Base-by-base conservation (phyloP, 352 stramenopile species). In the Phytophthora sp. region DNA sequence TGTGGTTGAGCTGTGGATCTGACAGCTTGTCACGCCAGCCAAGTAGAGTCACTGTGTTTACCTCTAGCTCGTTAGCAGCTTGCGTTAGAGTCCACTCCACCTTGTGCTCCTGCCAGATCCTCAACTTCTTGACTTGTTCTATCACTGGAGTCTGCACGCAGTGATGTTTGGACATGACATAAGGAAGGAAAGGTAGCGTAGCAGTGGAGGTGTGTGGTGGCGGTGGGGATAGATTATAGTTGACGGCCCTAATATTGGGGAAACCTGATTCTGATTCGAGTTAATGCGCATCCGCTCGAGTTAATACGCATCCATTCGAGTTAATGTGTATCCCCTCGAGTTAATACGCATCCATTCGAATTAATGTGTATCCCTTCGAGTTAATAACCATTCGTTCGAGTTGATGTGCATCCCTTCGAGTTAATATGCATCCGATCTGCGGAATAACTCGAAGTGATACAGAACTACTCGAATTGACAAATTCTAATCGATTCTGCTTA, bases 61-160 rank as follows among this genome's bases (percentile, higher is more conserved):
- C 41, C 20, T 33, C 18, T 15, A 49, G 20, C 20, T 49, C 20
- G 15, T 7, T 21, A 7, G 26, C 26, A 15, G 44, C 44, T 13
- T 52, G 13, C 15, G 44, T 15, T 3, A 36, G 44, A 7, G 44
- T 31, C 44, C 44, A 38, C 3, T 52, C 13, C 44, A n/a, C n/a
- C n/a, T 52, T 52, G 26, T 52, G 26, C 12, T 52, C 3, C 16
- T 52, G 44, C 44, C 44, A 52, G 23, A 35, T 36, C 38, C n/a
- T 45, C 7, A 45, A 13, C 38, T 36, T 36, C 24, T 27, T 35
- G 13, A n/a, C n/a, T n/a, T n/a, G n/a, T n/a, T n/a, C n/a, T n/a
- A n/a, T n/a, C n/a, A n/a, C n/a, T n/a, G n/a, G n/a, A n/a, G n/a
- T n/a, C n/a, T n/a, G n/a, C n/a, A n/a, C 21, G n/a, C 20, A 49